phyloP scores from a whole-genome alignment of 371 early-diverging fungal genomes.

The Mucor mucedo region DNA sequence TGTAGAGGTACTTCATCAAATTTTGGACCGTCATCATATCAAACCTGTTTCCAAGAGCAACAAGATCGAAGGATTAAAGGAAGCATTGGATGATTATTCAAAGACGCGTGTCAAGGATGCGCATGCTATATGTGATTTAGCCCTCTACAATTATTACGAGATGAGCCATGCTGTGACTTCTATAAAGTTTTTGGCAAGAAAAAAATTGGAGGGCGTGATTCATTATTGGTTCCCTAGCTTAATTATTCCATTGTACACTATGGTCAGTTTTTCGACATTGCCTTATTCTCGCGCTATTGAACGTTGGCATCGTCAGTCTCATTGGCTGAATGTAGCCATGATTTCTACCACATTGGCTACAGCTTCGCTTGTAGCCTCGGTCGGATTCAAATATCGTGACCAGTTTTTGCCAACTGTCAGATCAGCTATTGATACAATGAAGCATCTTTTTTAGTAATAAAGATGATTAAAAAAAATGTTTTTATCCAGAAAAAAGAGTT shows the following conservation, averaged over 20 bases:
- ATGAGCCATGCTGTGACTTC: conserved; percentile 90
- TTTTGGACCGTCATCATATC: conserved; percentile 64
- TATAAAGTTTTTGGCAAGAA: conserved; percentile 72
- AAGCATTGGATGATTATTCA: conserved; percentile 79
- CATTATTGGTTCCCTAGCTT: conserved; percentile 73
- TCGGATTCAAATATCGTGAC: conserved; percentile 21
- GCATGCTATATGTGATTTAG: conserved; percentile 93
- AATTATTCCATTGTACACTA: conserved; percentile 92
- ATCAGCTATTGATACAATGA: neutral
- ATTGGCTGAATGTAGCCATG: conserved; percentile 49
- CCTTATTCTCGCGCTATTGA: conserved; percentile 82
- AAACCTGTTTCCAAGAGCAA: conserved; percentile 22
- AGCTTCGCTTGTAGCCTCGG: conserved; percentile 1
- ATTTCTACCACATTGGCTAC: conserved; percentile 15
- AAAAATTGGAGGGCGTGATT: conserved; percentile 77
- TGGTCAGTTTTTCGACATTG: conserved; percentile 92
- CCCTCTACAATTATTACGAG: conserved; percentile 93
- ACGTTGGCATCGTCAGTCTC: conserved; percentile 63
- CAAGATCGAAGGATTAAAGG: conserved; percentile 39
- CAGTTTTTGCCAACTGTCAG: conserved; percentile 4
- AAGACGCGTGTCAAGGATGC: conserved; percentile 77
- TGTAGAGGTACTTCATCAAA: conserved; percentile 73
- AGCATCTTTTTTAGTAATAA: conserved; percentile 5
- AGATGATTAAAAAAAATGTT: neutral
- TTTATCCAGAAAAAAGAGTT: conserved; percentile 28